Conservation (phyloP, 495 filamentous ascomycete species). For the Venustampulla echinocandica region DNA sequence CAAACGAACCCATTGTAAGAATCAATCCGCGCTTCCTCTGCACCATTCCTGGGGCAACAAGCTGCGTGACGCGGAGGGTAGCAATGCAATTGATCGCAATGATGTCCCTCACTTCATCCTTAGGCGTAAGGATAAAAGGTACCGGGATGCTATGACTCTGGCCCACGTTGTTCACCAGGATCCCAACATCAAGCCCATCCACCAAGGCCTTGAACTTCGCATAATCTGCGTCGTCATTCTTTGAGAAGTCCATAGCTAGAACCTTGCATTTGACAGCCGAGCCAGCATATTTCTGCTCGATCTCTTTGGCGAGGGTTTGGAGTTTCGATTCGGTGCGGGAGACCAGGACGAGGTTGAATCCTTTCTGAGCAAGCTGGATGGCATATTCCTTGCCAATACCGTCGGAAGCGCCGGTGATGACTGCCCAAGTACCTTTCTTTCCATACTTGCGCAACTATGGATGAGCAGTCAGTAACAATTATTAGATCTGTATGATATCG, state of each 20-base stretch:
- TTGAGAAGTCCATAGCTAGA: slow-evolving; percentile 85
- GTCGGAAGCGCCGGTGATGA: slow-evolving; percentile 93
- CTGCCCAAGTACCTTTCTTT: slow-evolving; percentile 84
- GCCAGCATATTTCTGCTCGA: slow-evolving; percentile 52
- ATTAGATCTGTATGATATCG: too few species aligned
- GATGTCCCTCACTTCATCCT: slow-evolving; percentile 76
- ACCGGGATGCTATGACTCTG: slow-evolving; percentile 88
- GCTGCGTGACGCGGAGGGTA: slow-evolving; percentile 76
- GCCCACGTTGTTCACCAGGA: slow-evolving; percentile 96
- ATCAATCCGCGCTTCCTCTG: slow-evolving; percentile 78
- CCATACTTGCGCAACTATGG: slow-evolving; percentile 80
- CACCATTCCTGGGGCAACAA: slow-evolving; percentile 78
- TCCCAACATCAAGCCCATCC: slow-evolving; percentile 66
- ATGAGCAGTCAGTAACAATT: not conserved
- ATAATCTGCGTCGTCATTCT: slow-evolving; percentile 69
- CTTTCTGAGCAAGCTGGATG: slow-evolving; percentile 76
- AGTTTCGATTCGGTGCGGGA: slow-evolving; percentile 92
- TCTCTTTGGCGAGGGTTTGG: slow-evolving; percentile 61
- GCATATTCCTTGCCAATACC: slow-evolving; percentile 97
- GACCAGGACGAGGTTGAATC: slow-evolving; percentile 88
- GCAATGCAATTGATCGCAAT: slow-evolving; percentile 89
- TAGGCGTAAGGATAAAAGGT: slow-evolving; percentile 69
- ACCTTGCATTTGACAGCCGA: slow-evolving; percentile 55
- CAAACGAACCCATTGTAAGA: slow-evolving; percentile 95
- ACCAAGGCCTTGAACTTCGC: slow-evolving; percentile 57